Conservation (phyloP, 2,329 filamentous ascomycete genomes). For the Aureobasidium melanogenum region DNA sequence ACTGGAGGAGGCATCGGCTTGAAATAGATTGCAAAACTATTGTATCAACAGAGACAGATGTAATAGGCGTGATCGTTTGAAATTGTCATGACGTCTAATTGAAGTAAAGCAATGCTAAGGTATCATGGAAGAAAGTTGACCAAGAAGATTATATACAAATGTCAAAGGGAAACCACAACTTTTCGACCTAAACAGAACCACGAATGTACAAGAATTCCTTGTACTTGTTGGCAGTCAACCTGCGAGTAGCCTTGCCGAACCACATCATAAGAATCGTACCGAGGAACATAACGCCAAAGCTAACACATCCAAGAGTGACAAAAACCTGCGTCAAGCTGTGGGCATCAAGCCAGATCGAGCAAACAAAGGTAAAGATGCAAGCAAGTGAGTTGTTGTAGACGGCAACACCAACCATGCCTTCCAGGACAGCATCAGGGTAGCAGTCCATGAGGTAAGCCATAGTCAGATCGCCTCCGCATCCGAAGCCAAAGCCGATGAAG, state of each 20-base stretch:
- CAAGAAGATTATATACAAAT: neutral
- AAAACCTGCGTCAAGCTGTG: constrained; percentile 40
- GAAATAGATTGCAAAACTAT: too few relatives aligned
- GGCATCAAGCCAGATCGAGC: constrained; percentile 39
- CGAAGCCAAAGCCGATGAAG: constrained; percentile 52
- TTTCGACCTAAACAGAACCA: constrained; percentile 24
- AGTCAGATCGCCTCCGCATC: constrained; percentile 47
- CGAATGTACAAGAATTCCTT: constrained; percentile 40
- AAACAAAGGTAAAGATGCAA: constrained; percentile 45
- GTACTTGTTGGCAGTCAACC: constrained; percentile 41
- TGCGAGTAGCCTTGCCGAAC: constrained; percentile 42
- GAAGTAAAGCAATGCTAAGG: neutral
- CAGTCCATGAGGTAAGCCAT: constrained; percentile 47
- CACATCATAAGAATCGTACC: constrained; percentile 46
- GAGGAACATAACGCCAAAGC: constrained; percentile 41
- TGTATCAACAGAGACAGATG: neutral
- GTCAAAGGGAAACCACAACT: neutral
- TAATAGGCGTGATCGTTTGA: neutral
- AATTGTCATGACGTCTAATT: neutral
- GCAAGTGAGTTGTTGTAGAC: constrained; percentile 50
- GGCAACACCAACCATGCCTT: constrained; percentile 50
- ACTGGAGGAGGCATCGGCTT: too few relatives aligned
- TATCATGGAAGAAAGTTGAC: neutral
- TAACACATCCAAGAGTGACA: constrained; percentile 43
- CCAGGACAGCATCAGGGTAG: constrained; percentile 49